A percentile compares a stretch with the other conserved stretches of the same genome.
Evolutionary conservation across 1,139 yeast genomes (phyloP).

Genomic region (Taphrina wiesneri): DNA sequence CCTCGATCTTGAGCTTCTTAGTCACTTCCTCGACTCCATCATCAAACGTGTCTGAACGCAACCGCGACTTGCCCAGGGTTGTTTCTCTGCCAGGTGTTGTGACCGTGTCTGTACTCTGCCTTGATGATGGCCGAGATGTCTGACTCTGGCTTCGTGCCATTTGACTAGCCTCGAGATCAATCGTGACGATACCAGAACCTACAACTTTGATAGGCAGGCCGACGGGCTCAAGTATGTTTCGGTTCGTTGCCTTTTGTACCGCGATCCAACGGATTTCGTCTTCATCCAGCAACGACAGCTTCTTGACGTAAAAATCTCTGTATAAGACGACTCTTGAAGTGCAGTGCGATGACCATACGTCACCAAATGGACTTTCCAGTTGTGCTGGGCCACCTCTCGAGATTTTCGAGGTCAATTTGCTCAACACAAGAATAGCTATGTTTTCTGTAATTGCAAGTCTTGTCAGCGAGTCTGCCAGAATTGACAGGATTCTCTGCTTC

Average conservation of each 20-base stretch:
- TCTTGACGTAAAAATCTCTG: constrained; percentile 3
- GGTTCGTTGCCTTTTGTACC: constrained; percentile 10
- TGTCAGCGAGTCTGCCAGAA: constrained; percentile 24
- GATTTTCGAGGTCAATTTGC: constrained; percentile 27
- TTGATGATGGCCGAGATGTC: neutral
- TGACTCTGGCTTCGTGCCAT: constrained; percentile 10
- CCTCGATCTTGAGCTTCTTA: neutral
- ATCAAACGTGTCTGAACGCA: neutral
- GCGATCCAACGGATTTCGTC: constrained; percentile 21
- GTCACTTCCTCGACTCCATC: neutral
- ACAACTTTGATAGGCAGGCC: constrained; percentile 5
- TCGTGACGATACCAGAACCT: neutral
- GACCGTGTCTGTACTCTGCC: neutral
- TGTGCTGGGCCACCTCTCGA: constrained; percentile 14
- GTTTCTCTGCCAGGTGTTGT: neutral
- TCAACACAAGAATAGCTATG: constrained; percentile 6
- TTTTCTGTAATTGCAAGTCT: constrained; percentile 29
- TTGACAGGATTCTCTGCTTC: constrained; percentile 19
- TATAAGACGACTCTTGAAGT: constrained; percentile 10
- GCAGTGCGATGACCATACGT: constrained; percentile 19
- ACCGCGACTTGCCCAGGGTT: neutral
- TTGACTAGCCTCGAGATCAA: constrained; percentile 13
- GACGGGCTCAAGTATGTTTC: constrained; percentile 4
- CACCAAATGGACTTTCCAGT: constrained; percentile 20
- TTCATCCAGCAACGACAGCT: neutral